Evolutionary conservation across 176 grass and related monocot genomes (phyloP).

Genomic region (Oryza longistaminata): DNA sequence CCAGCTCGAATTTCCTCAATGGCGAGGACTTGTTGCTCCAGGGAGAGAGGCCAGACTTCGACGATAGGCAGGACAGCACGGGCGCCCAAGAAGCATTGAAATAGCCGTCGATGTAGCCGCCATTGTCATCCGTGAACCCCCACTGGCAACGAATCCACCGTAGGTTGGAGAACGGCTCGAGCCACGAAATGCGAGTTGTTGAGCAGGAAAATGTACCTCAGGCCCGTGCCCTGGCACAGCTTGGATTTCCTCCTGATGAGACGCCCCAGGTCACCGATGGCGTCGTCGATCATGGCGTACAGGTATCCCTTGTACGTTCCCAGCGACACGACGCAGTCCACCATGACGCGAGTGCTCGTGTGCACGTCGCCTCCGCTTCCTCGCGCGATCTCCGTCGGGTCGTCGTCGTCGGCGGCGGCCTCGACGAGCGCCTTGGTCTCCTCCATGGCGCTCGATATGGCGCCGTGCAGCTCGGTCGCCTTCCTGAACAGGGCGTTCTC

Average conservation of each 20-base stretch:
- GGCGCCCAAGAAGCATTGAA: not conserved
- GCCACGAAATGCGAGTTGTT: not conserved
- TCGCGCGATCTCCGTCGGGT: no score
- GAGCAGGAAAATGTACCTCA: not conserved
- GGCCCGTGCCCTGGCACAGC: not conserved
- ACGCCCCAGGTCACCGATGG: not conserved
- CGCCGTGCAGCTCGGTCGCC: not conserved
- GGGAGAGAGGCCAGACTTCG: not conserved
- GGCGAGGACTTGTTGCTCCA: not conserved
- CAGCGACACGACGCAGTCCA: not conserved
- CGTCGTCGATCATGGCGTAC: not conserved
- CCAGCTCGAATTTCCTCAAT: not conserved
- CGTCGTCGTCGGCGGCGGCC: no score
- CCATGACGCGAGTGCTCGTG: not conserved
- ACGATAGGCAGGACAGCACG: not conserved
- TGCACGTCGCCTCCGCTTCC: no score
- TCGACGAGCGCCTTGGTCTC: not conserved
- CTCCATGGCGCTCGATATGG: not conserved
- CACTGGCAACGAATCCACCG: no score
- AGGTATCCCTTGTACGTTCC: not conserved
- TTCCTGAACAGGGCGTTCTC: not conserved
- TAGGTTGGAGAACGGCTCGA: not conserved
- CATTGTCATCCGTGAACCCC: not conserved
- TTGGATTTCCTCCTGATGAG: not conserved
- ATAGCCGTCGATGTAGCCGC: not conserved